Percentiles rank a stretch among this genome's conserved stretches.
Conservation (phyloP, 495 filamentous ascomycete genomes). For the Neurospora intermedia region DNA sequence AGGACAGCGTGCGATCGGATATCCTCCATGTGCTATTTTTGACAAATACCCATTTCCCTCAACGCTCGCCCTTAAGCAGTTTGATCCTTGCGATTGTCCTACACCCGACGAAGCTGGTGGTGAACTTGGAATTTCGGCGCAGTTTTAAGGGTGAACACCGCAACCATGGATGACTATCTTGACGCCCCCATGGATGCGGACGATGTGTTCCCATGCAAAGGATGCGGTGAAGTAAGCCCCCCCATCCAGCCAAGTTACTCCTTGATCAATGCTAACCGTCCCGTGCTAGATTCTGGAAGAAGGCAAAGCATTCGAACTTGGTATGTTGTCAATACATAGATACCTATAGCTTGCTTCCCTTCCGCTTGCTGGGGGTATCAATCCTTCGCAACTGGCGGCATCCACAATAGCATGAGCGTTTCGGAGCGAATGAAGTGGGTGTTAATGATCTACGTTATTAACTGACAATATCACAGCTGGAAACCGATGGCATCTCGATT, state of each 20-base stretch:
- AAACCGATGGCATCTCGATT: constrained; percentile 98
- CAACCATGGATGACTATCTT: constrained; percentile 50
- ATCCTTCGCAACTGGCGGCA: neutral
- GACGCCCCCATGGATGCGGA: constrained; percentile 82
- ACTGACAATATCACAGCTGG: constrained; percentile 52
- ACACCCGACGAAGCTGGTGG: neutral
- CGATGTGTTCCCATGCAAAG: constrained; percentile 91
- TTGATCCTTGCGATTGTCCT: neutral
- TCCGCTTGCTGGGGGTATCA: neutral
- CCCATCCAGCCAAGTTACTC: neutral
- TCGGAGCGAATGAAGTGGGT: neutral
- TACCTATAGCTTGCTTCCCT: neutral
- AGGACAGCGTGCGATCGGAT: neutral
- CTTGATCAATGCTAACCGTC: constrained; percentile 1
- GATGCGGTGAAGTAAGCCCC: constrained; percentile 77
- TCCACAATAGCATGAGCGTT: neutral
- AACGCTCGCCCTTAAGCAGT: neutral
- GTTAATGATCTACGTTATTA: neutral
- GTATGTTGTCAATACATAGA: constrained; percentile 42
- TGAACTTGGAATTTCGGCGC: neutral
- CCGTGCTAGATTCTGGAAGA: constrained; percentile 74
- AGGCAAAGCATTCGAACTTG: constrained; percentile 95
- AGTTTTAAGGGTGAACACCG: neutral
- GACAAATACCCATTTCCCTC: neutral
- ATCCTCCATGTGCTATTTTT: constrained; percentile 4